Base-by-base conservation (phyloP, 192 early-diverging fungal species). In the Coemansia umbellata region DNA sequence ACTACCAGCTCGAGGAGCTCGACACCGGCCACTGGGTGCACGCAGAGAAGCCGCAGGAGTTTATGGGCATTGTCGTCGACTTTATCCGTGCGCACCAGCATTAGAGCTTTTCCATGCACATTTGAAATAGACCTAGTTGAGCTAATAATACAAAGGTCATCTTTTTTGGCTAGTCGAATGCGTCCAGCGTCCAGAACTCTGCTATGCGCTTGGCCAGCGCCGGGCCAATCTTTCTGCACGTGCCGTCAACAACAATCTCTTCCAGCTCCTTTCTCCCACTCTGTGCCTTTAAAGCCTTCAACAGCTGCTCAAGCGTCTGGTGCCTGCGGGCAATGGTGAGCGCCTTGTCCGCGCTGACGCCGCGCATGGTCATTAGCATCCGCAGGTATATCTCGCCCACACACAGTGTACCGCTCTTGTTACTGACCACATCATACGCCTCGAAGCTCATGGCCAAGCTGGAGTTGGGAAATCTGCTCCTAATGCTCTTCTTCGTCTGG, bases 21-120 rank as follows among this genome's bases (percentile, higher is more conserved):
- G 84, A 96, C 40, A 82, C 92, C 15, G 93, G 93, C 0, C 95
- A 98, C 61, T 98, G 95, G 95, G 86, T 86, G n/a, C 87, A 89
- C 64, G 80, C 85, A 0, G 84, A 89, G 62, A 85, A 78, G 58
- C 85, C 87, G 18, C 65, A 74, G 4, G 84, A 86, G 52, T 89
- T 89, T 52, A 53, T 82, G 39, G 50, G 69, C 5, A 32, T 82
- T 1, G 81, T 89, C 0, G 74, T 63, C 0, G 69, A 67, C 6
- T 87, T 87, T 76, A 58, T 75, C 13, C 33, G 2, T n/a, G 6
- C 48, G 7, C 14, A 27, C 14, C 8, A 30, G 39, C 10, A n/a
- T n/a, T n/a, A n/a, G n/a, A n/a, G n/a, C n/a, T n/a, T n/a, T n/a
- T n/a, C n/a, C n/a, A n/a, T n/a, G n/a, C n/a, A n/a, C n/a, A n/a